Base-by-base conservation (phyloP, 2,329 filamentous ascomycete species). In the Penicillium sp. region DNA sequence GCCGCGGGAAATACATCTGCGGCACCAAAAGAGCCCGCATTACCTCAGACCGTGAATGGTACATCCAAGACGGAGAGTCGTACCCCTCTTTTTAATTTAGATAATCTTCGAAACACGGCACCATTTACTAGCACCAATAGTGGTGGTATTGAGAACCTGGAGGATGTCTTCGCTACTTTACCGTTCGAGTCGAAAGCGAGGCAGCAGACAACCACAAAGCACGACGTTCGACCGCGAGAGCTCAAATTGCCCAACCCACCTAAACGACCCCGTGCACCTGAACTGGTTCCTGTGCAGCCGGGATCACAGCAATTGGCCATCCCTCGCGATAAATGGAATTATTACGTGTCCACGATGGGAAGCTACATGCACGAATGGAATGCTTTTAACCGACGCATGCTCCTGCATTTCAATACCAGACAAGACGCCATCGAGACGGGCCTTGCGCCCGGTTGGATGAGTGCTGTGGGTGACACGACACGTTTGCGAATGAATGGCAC, bases 161-260 rank as follows among this genome's bases (percentile, higher is more conserved):
- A 78, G 24, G 81, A 84, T 51, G 72, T 88, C 34, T 75, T 73
- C 36, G 74, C 77, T 8, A 80, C 75, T 1, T 74, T 88, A 2
- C 85, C 85, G 3, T 87, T 87, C 65, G 70, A 81, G 54, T 87
- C 85, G 2, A 76, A 80, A 36, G 66, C 84, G 5, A 73, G 74
- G 24, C 63, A 70, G 4, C 70, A 78, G 24, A 77, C 76, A 6
- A 75, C 72, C 6, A 75, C 77, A 59, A 52, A 73, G 65, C 57
- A 69, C 61, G 48, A 75, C 68, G 64, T 70, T 16, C 68, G 62
- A 24, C 56, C 73, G 56, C 65, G 73, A 60, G 57, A 69, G 6
- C 71, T 84, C 9, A 71, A 76, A 23, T 75, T 82, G 3, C 83
- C 83, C 0, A 75, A 77, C 5, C 77, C 82, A 6, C 84, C 84